Conservation (phyloP, 306 rosid genomes). For the Cercis canadensis region DNA sequence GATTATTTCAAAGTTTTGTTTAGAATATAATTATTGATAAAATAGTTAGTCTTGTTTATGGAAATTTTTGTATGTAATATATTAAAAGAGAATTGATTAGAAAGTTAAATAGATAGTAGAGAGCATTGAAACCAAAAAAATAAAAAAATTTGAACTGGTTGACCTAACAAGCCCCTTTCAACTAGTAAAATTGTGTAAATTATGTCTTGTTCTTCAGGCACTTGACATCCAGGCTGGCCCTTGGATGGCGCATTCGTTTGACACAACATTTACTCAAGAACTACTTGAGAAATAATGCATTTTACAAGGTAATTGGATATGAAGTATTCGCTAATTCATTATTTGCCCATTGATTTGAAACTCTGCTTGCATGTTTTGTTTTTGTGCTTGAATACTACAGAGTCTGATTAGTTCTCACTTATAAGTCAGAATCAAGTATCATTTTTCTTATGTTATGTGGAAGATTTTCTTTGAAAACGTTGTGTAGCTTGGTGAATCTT, state of each 20-base stretch:
- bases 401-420: conserved; percentile 4
- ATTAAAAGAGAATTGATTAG: not conserved
- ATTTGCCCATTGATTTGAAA: conserved; percentile 1
- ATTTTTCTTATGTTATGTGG: conserved; percentile 21
- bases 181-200: conserved; percentile 24
- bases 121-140: not conserved
- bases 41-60: conserved; percentile 20
- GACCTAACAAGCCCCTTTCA: conserved; percentile 17
- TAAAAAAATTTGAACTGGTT: not conserved
- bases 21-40: not conserved
- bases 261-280: conserved; percentile 85
- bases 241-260: conserved; percentile 97
- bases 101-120: conserved; percentile 10
- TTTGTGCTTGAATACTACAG: conserved; percentile 27
- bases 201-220: conserved; percentile 62
- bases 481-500: conserved; percentile 17
- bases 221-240: conserved; percentile 88
- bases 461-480: not conserved
- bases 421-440: conserved; percentile 13
- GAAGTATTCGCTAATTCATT: conserved; percentile 27
- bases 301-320: conserved; percentile 77
- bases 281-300: conserved; percentile 88
- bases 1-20: too few species aligned
- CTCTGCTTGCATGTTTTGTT: conserved; percentile 22
- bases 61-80: not conserved